A percentile compares a stretch with the other conserved stretches of the same genome.
phyloP scores from a whole-genome alignment of 164 flowering plant species.

The Buxus sempervirens region DNA sequence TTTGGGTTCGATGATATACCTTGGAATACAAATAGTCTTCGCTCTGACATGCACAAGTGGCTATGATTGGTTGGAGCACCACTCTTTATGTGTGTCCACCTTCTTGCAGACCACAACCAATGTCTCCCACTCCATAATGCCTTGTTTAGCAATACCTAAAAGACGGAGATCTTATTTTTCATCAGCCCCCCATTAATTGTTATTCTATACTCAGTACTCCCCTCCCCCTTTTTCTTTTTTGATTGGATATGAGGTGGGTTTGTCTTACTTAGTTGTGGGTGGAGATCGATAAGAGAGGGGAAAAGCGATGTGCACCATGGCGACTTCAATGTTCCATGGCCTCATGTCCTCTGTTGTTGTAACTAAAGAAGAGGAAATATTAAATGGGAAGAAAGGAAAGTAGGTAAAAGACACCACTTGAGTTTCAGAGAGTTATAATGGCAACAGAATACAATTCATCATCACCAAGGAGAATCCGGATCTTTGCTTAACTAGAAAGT shows the following conservation, averaged over 20 bases:
- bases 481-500: slow-evolving; percentile 12
- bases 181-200: no score
- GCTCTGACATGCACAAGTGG: no score
- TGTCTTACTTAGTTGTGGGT: no score
- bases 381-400: background rate
- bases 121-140: slow-evolving; percentile 34
- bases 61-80: slow-evolving; percentile 10
- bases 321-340: background rate
- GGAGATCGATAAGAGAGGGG: slow-evolving; percentile 5
- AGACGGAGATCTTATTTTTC: background rate
- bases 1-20: no score
- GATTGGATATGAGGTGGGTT: no score
- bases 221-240: no score
- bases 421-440: slow-evolving; percentile 3
- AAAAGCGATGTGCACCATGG: slow-evolving; percentile 28
- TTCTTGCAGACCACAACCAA: slow-evolving; percentile 38
- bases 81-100: background rate
- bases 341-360: background rate
- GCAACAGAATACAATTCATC: background rate
- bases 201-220: no score
- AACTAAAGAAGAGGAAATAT: slow-evolving; percentile 4
- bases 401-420: slow-evolving; percentile 1
- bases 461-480: slow-evolving; percentile 2
- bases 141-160: slow-evolving; percentile 12
- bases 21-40: no score